Evolutionary conservation across 2,329 filamentous ascomycete species (phyloP).

Genomic region (Verticillium longisporum): DNA sequence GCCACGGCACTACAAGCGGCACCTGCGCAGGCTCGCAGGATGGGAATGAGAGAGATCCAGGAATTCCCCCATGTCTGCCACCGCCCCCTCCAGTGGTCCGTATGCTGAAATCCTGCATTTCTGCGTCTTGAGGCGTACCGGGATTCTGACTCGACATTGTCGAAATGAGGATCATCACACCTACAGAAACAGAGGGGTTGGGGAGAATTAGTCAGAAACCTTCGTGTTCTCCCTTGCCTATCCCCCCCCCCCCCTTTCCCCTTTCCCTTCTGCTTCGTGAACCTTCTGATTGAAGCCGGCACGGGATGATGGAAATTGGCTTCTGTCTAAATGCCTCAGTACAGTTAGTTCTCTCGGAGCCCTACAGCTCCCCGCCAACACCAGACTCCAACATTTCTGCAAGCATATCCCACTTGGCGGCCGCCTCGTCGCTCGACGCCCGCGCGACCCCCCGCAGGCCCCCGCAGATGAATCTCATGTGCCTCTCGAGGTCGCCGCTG

Average conservation of each 20-base stretch:
- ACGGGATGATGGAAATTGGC: not conserved
- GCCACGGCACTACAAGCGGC: not conserved
- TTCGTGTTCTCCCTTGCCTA: not conserved
- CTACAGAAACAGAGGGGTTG: not conserved
- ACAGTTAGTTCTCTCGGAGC: not conserved
- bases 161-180: not conserved
- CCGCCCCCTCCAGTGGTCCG: too few relatives aligned
- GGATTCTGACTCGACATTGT: not conserved
- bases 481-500: constrained; percentile 54
- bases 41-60: not conserved
- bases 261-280: too few relatives aligned
- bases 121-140: not conserved
- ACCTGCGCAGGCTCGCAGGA: not conserved
- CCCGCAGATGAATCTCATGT: constrained; percentile 63
- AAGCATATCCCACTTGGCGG: constrained; percentile 68
- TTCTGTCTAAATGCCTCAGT: not conserved
- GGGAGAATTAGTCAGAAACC: not conserved
- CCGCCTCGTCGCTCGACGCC: constrained; percentile 55
- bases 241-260: not conserved
- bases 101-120: not conserved
- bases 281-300: too few relatives aligned
- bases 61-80: not conserved
- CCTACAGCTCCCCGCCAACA: not conserved
- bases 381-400: constrained; percentile 69
- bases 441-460: constrained; percentile 70